These are phyloP conservation scores for Symbiodinium natans DNA, from an alignment of 73 alveolate species.

Conservation along the genomic window DNA sequence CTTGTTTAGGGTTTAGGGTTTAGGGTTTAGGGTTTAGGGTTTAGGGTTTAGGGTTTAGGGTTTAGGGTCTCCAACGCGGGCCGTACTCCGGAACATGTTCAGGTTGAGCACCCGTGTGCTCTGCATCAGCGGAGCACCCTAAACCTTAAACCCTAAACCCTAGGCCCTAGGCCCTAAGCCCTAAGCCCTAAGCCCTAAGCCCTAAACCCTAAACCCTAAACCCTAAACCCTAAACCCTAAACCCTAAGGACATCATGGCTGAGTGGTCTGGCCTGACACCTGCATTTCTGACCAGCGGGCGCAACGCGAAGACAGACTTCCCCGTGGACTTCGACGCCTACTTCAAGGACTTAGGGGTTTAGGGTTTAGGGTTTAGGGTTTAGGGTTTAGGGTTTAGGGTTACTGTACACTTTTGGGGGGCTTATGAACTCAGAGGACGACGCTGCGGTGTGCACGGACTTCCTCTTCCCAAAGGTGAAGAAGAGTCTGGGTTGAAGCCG, in stretches of 20 bases:
- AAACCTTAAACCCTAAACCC: too few relatives aligned
- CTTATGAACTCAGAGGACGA: not conserved
- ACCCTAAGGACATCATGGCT: constrained; percentile 27
- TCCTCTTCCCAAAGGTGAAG: constrained; percentile 37
- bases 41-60: not conserved
- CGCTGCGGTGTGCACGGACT: constrained; percentile 31
- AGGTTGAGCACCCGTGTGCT: too few relatives aligned
- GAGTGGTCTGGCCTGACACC: constrained; percentile 33
- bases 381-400: not conserved
- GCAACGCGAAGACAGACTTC: constrained; percentile 70
- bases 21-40: not conserved
- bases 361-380: not conserved
- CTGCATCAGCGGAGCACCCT: too few relatives aligned
- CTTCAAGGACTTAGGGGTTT: constrained; percentile 27
- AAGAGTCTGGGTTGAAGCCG: not conserved
- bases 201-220: too few relatives aligned
- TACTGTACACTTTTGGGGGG: not conserved
- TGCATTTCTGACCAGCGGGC: constrained; percentile 45
- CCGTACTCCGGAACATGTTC: too few relatives aligned
- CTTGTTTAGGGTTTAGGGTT: too few relatives aligned
- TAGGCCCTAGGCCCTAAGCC: too few relatives aligned
- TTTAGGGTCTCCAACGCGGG: not conserved
- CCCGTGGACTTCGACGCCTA: constrained; percentile 67
- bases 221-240: too few relatives aligned
- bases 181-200: too few relatives aligned